Evolutionary conservation across 352 stramenopile genomes (phyloP).

Genomic region (Peronosclerospora sorghi): DNA sequence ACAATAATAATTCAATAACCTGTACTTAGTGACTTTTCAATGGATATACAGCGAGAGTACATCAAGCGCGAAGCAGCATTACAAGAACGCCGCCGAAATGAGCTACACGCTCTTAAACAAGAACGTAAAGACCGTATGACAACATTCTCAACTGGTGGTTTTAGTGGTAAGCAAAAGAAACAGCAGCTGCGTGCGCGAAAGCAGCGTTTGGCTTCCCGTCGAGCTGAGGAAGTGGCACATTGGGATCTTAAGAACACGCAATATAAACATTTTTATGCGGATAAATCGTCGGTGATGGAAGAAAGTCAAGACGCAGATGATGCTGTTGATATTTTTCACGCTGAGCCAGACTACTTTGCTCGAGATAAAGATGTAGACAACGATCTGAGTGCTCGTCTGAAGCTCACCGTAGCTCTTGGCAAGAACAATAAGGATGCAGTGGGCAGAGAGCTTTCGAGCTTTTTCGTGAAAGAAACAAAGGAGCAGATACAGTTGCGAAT

Average conservation of each 20-base stretch:
- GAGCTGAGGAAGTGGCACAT: conserved; percentile 41
- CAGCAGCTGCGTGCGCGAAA: conserved; percentile 73
- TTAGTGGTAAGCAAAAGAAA: conserved; percentile 84
- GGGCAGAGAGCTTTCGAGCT: conserved; percentile 76
- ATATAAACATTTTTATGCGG: conserved; percentile 36
- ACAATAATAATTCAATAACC: not conserved
- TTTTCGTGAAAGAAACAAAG: conserved; percentile 82
- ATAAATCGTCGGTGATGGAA: conserved; percentile 13
- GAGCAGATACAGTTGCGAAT: conserved; percentile 79
- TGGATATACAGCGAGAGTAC: conserved; percentile 30
- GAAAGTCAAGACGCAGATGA: conserved; percentile 14
- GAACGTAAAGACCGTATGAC: conserved; percentile 68
- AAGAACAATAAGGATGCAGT: conserved; percentile 77
- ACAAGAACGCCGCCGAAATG: conserved; percentile 52
- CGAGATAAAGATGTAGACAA: conserved; percentile 57
- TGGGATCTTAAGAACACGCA: conserved; percentile 48
- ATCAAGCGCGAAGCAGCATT: conserved; percentile 54
- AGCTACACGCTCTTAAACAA: conserved; percentile 70
- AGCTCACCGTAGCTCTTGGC: conserved; percentile 70
- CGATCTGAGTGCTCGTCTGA: conserved; percentile 51
- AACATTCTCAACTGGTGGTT: conserved; percentile 39
- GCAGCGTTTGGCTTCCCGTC: conserved; percentile 56
- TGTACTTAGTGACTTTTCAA: conserved; percentile 10
- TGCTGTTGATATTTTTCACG: conserved; percentile 31
- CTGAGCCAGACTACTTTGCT: conserved; percentile 51